Base-by-base conservation (phyloP, 2,329 filamentous ascomycete species). In the Pseudophaeomoniella oleicola region DNA sequence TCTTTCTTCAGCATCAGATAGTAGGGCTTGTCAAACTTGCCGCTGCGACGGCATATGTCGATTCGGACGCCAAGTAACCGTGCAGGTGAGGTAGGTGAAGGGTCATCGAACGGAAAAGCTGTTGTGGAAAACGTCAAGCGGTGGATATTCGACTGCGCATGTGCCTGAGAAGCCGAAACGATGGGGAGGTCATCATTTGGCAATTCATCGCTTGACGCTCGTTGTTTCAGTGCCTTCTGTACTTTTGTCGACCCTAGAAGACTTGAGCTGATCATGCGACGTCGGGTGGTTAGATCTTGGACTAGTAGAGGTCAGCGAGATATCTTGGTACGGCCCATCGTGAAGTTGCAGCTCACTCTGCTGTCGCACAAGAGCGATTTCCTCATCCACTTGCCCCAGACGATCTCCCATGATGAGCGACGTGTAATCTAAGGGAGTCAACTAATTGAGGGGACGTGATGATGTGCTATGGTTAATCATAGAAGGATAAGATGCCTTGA, bases 71-170 rank as follows among this genome's bases (percentile, higher is more conserved):
- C 62, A 3, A 64, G 45, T 1, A 64, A 46, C 5, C 36, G 36
- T 16, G 37, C 36, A 13, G 46, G 44, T 3, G 44, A 37, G 5
- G 49, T 45, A 2, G 61, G 57, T 0, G 56, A 56, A 2, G 62
- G 62, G 36, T 66, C 62, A 35, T 51, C 55, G 45, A 63, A 66
- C 3, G 61, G 60, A 39, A 66, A 66, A 2, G 59, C 50, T 1
- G 62, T 66, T 9, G 57, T 51, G 4, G 60, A 59, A 46, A 63
- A 63, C 3, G 57, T 58, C 33, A 65, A 51, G 19, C 60, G 59
- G 47, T 64, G 52, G 43, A 60, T 51, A 37, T 64, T 64, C 3
- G 50, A 46, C 37, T 54, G 42, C 19, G 50, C 41, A 41, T 62
- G 58, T 56, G 53, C 5, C 54, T 54, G n/a, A 58, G 39, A 12